Percentiles rank a stretch among this genome's conserved stretches.
phyloP scores from a whole-genome alignment of 805 yeast species.

The Metschnikowia cerradonensis region DNA sequence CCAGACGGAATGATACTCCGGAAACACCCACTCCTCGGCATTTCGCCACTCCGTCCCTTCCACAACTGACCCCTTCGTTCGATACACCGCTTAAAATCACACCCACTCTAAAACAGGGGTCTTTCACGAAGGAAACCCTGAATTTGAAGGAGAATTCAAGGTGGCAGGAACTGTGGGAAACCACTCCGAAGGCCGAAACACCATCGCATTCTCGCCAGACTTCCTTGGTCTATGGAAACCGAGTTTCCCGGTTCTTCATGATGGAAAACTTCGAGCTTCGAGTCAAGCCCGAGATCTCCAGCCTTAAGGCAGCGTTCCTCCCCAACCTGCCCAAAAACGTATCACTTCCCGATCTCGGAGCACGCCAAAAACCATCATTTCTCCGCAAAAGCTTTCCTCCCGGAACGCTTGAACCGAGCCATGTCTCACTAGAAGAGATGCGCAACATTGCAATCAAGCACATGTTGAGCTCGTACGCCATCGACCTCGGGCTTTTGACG shows the following conservation, averaged over 20 bases:
- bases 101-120: no score
- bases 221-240: neutral
- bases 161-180: no score
- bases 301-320: neutral
- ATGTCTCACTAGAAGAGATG: constrained; percentile 14
- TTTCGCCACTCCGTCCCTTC: neutral
- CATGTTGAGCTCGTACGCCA: constrained; percentile 22
- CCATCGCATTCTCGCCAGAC: neutral
- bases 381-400: constrained; percentile 4
- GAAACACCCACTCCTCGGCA: neutral
- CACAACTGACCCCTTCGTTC: neutral
- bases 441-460: constrained; percentile 27
- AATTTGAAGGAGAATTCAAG: no score
- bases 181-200: no score
- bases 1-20: neutral
- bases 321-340: neutral
- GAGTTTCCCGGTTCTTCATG: constrained; percentile 1
- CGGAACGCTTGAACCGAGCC: neutral
- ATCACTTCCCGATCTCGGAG: neutral
- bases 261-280: constrained; percentile 1
- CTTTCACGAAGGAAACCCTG: no score
- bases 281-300: neutral
- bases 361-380: neutral
- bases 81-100: no score
- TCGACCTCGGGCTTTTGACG: constrained; percentile 25